Evolutionary conservation across 371 early-diverging fungal species (phyloP).

Genomic region (Saksenaea vasiformis): DNA sequence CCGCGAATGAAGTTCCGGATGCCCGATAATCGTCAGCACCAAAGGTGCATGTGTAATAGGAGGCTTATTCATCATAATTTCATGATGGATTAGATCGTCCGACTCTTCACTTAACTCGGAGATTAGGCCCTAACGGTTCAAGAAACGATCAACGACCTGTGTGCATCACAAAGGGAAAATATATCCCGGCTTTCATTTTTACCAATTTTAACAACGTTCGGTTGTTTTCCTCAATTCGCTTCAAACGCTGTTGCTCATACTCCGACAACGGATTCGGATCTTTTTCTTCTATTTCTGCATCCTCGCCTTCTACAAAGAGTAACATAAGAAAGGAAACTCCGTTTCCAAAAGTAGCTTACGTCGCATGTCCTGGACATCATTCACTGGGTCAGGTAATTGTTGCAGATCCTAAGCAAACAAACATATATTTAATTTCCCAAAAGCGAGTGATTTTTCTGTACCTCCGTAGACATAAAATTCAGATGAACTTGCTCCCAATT

Average conservation of each 20-base stretch:
- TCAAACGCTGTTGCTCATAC: conserved; percentile 64
- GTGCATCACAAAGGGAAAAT: neutral
- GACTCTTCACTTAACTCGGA: conserved; percentile 80
- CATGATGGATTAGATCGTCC: conserved; percentile 73
- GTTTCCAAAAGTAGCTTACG: neutral
- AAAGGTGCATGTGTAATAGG: conserved; percentile 41
- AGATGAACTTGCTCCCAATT: conserved; percentile 79
- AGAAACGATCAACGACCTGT: conserved; percentile 1
- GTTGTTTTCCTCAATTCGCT: conserved; percentile 70
- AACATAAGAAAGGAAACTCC: neutral
- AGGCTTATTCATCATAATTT: conserved; percentile 55
- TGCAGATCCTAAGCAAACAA: neutral
- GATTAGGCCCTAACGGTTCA: conserved; percentile 59
- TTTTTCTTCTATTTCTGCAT: conserved; percentile 11
- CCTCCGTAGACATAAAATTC: conserved; percentile 31
- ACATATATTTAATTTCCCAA: neutral
- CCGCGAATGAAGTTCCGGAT: conserved; percentile 43
- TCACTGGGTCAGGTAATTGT: neutral
- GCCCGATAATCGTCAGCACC: conserved; percentile 63
- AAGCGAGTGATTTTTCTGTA: neutral
- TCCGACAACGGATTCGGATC: conserved; percentile 37
- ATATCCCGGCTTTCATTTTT: conserved; percentile 8
- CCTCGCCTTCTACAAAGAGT: conserved; percentile 22
- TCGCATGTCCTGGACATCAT: neutral
- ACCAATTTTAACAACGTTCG: conserved; percentile 64